phyloP scores from a whole-genome alignment of 2,329 filamentous ascomycete species.

The Penicillium sp. region DNA sequence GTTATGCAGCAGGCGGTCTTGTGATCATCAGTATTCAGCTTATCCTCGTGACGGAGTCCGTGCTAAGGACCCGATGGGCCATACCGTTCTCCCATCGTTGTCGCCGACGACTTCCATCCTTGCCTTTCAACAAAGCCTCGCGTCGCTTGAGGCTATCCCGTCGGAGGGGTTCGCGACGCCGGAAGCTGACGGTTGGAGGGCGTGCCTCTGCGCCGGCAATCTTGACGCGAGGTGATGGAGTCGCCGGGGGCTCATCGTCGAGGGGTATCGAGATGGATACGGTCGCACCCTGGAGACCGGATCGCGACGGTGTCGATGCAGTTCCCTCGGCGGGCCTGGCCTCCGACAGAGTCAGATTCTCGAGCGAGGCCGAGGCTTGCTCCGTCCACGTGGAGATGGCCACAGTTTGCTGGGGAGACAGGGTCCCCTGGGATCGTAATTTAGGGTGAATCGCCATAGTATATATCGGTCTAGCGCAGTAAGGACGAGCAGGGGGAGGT shows the following conservation, averaged over 20 bases:
- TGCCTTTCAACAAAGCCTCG: constrained; percentile 77
- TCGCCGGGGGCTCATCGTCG: constrained; percentile 50
- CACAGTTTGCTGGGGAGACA: constrained; percentile 42
- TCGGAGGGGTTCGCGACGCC: constrained; percentile 52
- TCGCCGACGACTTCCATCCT: constrained; percentile 79
- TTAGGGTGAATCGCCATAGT: constrained; percentile 45
- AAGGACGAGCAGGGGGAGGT: not conserved
- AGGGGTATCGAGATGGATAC: constrained; percentile 70
- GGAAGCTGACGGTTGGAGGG: constrained; percentile 40
- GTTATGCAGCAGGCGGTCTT: constrained; percentile 81
- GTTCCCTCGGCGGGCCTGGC: constrained; percentile 36
- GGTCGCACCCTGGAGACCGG: constrained; percentile 49
- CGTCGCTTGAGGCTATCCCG: constrained; percentile 62
- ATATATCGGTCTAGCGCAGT: not conserved
- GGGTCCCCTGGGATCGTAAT: constrained; percentile 26
- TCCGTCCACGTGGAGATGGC: constrained; percentile 66
- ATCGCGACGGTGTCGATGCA: constrained; percentile 52
- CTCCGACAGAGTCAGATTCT: constrained; percentile 33
- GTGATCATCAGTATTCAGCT: constrained; percentile 22
- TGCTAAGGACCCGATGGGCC: constrained; percentile 9
- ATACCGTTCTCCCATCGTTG: constrained; percentile 94
- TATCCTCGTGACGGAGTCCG: not conserved
- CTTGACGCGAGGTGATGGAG: constrained; percentile 26
- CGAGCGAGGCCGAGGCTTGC: constrained; percentile 39
- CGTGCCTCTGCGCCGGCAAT: constrained; percentile 19